Evolutionary conservation across 352 stramenopile genomes (phyloP).

Genomic region (Pythium grandisporangium): DNA sequence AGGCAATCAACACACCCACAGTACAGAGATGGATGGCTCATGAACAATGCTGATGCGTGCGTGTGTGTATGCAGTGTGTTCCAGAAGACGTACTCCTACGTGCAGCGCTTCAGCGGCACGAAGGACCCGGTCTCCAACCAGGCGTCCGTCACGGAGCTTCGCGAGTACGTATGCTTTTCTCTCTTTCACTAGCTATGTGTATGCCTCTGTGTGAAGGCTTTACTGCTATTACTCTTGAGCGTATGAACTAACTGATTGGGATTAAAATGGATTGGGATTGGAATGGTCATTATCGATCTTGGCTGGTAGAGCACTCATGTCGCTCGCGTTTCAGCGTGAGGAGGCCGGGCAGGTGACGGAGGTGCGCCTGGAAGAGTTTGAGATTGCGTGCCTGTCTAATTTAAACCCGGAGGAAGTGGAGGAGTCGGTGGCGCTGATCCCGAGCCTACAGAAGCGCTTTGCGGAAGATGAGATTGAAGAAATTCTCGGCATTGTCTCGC

Average conservation of each 20-base stretch:
- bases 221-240: too few species aligned
- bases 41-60: neutral
- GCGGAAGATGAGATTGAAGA: slow-evolving; percentile 87
- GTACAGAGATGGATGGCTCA: neutral
- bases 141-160: slow-evolving; percentile 81
- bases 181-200: too few species aligned
- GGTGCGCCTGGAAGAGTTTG: slow-evolving; percentile 83
- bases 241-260: too few species aligned
- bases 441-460: slow-evolving; percentile 83
- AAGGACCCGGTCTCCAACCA: slow-evolving; percentile 88
- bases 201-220: too few species aligned
- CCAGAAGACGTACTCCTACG: slow-evolving; percentile 89
- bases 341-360: slow-evolving; percentile 58
- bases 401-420: slow-evolving; percentile 86
- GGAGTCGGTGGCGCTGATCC: slow-evolving; percentile 82
- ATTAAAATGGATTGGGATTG: too few species aligned
- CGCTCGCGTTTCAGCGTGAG: slow-evolving; percentile 74
- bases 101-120: slow-evolving; percentile 87
- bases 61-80: slow-evolving; percentile 61
- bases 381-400: slow-evolving; percentile 87
- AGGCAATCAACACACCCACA: too few species aligned
- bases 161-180: slow-evolving; percentile 53
- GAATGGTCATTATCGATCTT: neutral
- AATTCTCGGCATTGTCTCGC: slow-evolving; percentile 82
- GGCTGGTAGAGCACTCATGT: slow-evolving; percentile 68